A percentile compares a stretch with the other conserved stretches of the same genome.
Evolutionary conservation across 2,329 filamentous ascomycete species (phyloP).

Genomic region (Sarocladiaceae sp.): DNA sequence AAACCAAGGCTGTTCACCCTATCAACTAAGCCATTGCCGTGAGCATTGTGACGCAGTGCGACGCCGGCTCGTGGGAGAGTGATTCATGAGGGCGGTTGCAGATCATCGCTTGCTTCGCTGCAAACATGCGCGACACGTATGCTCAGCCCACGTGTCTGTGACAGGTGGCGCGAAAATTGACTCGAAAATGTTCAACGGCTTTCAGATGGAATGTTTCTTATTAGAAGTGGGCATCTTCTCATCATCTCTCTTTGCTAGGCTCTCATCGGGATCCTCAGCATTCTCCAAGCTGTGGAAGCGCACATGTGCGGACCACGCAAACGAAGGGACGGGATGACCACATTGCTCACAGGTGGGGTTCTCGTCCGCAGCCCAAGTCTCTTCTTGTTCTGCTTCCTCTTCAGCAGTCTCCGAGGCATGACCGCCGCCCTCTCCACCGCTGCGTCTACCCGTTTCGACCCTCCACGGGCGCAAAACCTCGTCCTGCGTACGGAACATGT

Average conservation of each 20-base stretch:
- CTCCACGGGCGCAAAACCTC: slow-evolving; percentile 64
- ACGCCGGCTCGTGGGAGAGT: neutral
- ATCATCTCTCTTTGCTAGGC: neutral
- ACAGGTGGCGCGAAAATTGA: neutral
- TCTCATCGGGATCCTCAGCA: neutral
- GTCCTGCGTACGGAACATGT: slow-evolving; percentile 78
- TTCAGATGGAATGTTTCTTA: neutral
- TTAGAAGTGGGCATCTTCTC: neutral
- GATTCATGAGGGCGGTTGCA: neutral
- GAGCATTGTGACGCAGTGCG: neutral
- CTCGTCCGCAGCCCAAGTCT: slow-evolving; percentile 27
- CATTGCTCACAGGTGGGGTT: slow-evolving; percentile 41
- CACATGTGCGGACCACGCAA: slow-evolving; percentile 53
- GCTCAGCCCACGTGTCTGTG: neutral
- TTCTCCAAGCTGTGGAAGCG: slow-evolving; percentile 31
- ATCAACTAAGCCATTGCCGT: neutral
- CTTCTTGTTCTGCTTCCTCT: slow-evolving; percentile 24
- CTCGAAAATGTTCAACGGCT: neutral
- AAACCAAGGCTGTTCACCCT: neutral
- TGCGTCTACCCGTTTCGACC: slow-evolving; percentile 24
- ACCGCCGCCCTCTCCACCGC: neutral
- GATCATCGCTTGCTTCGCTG: neutral
- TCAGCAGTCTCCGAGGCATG: slow-evolving; percentile 13
- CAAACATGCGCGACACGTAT: neutral
- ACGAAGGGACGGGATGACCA: slow-evolving; percentile 48